These are phyloP conservation scores for Colletotrichum horii DNA, from an alignment of 2,329 filamentous ascomycete genomes.

Conservation along the genomic window DNA sequence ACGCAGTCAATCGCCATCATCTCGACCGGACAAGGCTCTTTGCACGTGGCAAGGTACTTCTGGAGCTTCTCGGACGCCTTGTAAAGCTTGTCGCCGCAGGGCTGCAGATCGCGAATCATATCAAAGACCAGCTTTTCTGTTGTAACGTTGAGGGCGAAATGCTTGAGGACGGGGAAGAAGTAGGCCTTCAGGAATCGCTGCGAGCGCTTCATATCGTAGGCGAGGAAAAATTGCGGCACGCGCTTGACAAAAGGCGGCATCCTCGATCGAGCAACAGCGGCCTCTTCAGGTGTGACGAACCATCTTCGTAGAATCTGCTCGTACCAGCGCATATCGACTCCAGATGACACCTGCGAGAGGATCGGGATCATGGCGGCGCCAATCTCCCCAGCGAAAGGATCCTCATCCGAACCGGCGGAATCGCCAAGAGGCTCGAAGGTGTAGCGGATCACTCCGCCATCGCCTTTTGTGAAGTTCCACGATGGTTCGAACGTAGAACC, in stretches of 20 bases:
- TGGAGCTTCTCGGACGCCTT: constrained; percentile 21
- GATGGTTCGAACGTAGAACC: constrained; percentile 11
- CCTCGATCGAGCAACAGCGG: neutral
- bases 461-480: constrained; percentile 10
- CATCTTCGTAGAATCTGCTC: constrained; percentile 1
- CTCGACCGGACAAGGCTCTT: constrained; percentile 22
- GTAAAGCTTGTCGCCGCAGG: constrained; percentile 12
- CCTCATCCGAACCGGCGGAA: neutral
- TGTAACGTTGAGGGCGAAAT: constrained; percentile 21
- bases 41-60: constrained; percentile 16
- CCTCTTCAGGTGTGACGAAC: constrained; percentile 9
- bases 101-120: constrained; percentile 23
- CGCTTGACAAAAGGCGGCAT: constrained; percentile 1
- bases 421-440: constrained; percentile 10
- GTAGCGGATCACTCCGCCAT: constrained; percentile 3
- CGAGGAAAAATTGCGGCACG: constrained; percentile 26
- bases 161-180: constrained; percentile 27
- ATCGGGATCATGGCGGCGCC: neutral
- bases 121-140: constrained; percentile 24
- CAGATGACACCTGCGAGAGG: constrained; percentile 2
- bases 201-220: constrained; percentile 24
- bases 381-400: constrained; percentile 5
- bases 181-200: constrained; percentile 26
- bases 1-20: constrained; percentile 29
- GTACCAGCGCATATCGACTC: constrained; percentile 11